Conservation (phyloP, 2,329 filamentous ascomycete species). For the Myriosclerotinia scirpicola region DNA sequence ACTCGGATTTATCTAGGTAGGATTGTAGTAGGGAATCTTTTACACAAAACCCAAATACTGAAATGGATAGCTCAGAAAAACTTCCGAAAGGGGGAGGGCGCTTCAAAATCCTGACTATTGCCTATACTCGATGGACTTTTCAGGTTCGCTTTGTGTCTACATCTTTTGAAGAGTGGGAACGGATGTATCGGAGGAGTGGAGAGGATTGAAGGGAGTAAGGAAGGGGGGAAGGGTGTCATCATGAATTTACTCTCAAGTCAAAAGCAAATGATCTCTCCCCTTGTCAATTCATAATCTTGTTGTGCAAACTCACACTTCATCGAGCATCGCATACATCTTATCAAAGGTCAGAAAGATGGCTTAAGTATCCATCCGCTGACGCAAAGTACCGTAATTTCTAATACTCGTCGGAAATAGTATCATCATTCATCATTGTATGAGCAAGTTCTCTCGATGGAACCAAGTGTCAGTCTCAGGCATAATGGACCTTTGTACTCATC, state of each 20-base stretch:
- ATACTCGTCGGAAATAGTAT: too few species aligned
- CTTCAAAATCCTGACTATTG: constrained; percentile 19
- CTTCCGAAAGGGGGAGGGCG: neutral
- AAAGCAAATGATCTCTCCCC: neutral
- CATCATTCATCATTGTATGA: too few species aligned
- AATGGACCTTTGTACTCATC: too few species aligned
- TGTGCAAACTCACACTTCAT: too few species aligned
- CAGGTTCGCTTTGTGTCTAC: constrained; percentile 22
- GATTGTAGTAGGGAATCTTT: constrained; percentile 14
- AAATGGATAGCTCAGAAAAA: constrained; percentile 18
- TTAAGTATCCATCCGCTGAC: too few species aligned
- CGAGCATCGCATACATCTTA: too few species aligned
- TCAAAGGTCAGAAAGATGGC: too few species aligned
- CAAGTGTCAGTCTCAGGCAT: too few species aligned
- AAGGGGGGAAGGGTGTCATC: neutral
- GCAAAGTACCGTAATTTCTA: too few species aligned
- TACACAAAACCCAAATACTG: constrained; percentile 11
- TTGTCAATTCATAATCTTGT: neutral
- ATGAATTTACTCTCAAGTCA: neutral
- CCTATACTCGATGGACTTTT: constrained; percentile 19
- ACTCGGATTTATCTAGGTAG: neutral
- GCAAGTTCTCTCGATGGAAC: too few species aligned
- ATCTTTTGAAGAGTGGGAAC: neutral
- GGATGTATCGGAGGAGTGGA: too few species aligned
- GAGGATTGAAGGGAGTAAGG: neutral